phyloP scores from a whole-genome alignment of 306 rosid genomes.

The Amphicarpaea edgeworthii region DNA sequence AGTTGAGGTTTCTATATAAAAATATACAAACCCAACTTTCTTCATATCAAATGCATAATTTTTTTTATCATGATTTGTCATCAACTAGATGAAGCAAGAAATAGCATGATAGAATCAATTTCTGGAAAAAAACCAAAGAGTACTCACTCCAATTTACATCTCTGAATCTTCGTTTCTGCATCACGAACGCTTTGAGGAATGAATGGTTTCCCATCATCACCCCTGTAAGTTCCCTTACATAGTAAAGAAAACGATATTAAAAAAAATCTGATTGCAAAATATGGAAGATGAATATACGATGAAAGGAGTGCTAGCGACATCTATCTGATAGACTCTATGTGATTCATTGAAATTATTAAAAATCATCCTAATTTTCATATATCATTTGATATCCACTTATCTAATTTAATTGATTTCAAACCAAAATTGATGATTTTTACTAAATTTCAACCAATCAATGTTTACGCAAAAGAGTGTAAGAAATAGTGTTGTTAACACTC shows the following conservation, averaged over 20 bases:
- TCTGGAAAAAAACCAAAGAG: conserved; percentile 9
- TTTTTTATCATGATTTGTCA: neutral
- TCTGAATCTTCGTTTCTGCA: conserved; percentile 70
- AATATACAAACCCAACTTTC: neutral
- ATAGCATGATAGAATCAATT: neutral
- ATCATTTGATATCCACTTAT: no score
- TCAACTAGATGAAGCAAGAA: neutral
- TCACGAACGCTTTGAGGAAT: conserved; percentile 78
- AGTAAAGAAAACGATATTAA: neutral
- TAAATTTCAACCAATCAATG: no score
- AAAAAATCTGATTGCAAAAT: neutral
- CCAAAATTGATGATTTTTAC: no score
- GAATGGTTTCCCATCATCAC: conserved; percentile 81
- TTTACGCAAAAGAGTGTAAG: no score
- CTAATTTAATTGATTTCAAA: no score
- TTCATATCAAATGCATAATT: neutral
- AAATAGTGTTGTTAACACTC: no score
- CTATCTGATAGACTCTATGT: no score
- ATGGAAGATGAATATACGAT: neutral
- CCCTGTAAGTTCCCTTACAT: conserved; percentile 81
- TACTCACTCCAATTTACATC: conserved; percentile 63
- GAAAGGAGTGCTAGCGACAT: no score
- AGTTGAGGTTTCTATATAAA: neutral
- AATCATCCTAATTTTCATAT: no score
- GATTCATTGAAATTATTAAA: no score